A percentile compares a stretch with the other conserved stretches of the same genome.
Conservation (phyloP, 2,329 filamentous ascomycete species). For the Rugonectria rugulosa region DNA sequence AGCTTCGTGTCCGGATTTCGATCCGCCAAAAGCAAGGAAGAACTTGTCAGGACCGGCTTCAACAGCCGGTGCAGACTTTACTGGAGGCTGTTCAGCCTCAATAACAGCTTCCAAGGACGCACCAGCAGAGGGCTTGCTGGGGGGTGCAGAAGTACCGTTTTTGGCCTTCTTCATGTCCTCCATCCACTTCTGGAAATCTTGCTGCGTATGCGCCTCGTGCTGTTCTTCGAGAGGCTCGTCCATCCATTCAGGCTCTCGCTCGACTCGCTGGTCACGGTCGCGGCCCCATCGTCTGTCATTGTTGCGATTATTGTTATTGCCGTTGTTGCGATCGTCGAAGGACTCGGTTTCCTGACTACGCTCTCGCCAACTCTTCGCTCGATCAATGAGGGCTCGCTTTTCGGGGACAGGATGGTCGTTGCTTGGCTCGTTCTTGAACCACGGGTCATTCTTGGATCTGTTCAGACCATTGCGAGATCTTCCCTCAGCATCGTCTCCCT, state of each 20-base stretch:
- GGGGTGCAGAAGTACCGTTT: slow-evolving; percentile 44
- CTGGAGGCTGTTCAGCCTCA: slow-evolving; percentile 61
- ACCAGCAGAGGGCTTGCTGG: slow-evolving; percentile 46
- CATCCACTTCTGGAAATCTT: slow-evolving; percentile 96
- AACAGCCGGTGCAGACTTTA: slow-evolving; percentile 67
- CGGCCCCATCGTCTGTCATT: slow-evolving; percentile 63
- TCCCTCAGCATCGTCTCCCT: slow-evolving; percentile 61
- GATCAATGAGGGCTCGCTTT: slow-evolving; percentile 63
- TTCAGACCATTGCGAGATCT: slow-evolving; percentile 70
- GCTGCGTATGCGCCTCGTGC: slow-evolving; percentile 77
- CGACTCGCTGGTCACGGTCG: slow-evolving; percentile 66
- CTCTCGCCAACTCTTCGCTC: slow-evolving; percentile 68
- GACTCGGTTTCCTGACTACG: slow-evolving; percentile 52
- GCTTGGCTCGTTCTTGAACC: slow-evolving; percentile 70
- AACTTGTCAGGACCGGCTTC: slow-evolving; percentile 80
- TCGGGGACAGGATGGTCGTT: slow-evolving; percentile 45
- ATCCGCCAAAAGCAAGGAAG: slow-evolving; percentile 66
- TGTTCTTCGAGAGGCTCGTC: slow-evolving; percentile 76
- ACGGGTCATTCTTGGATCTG: slow-evolving; percentile 75
- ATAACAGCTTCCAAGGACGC: slow-evolving; percentile 45
- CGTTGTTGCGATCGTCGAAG: slow-evolving; percentile 65
- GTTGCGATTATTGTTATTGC: slow-evolving; percentile 51
- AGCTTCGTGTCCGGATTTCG: slow-evolving; percentile 52
- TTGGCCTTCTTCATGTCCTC: slow-evolving; percentile 82
- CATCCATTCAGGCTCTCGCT: slow-evolving; percentile 92